phyloP scores from a whole-genome alignment of 495 filamentous ascomycete genomes.

The Neurospora sp. region DNA sequence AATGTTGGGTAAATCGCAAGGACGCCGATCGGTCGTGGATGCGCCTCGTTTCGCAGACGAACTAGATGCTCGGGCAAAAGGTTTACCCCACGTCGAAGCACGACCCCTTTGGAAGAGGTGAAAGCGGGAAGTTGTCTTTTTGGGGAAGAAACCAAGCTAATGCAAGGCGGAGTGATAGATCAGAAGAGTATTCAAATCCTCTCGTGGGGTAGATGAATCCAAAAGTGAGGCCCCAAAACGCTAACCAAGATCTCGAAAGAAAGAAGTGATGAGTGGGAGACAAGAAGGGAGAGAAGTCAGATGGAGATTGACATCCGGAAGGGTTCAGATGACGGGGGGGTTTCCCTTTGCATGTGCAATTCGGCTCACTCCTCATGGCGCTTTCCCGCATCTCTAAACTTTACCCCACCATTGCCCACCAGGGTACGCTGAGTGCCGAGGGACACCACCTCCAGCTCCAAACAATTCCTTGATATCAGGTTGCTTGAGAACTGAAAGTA shows the following conservation, averaged over 20 bases:
- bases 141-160: not conserved
- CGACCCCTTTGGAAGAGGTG: not conserved
- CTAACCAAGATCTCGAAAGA: not conserved
- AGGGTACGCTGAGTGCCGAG: not conserved
- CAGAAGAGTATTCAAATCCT: not conserved
- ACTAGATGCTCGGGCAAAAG: not conserved
- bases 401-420: not conserved
- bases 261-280: not conserved
- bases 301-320: not conserved
- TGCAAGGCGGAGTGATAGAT: not conserved
- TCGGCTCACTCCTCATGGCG: not conserved
- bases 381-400: not conserved
- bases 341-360: not conserved
- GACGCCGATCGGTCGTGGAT: not conserved
- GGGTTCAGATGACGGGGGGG: not conserved
- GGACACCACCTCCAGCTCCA: not conserved
- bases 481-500: not conserved
- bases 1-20: not conserved
- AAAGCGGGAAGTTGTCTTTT: not conserved
- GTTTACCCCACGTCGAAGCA: not conserved
- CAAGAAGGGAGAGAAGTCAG: not conserved
- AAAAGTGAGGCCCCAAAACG: not conserved
- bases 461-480: not conserved
- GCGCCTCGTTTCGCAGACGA: not conserved
- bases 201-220: not conserved